Evolutionary conservation across 164 flowering plant species (phyloP).

Genomic region (Stephania japonica): DNA sequence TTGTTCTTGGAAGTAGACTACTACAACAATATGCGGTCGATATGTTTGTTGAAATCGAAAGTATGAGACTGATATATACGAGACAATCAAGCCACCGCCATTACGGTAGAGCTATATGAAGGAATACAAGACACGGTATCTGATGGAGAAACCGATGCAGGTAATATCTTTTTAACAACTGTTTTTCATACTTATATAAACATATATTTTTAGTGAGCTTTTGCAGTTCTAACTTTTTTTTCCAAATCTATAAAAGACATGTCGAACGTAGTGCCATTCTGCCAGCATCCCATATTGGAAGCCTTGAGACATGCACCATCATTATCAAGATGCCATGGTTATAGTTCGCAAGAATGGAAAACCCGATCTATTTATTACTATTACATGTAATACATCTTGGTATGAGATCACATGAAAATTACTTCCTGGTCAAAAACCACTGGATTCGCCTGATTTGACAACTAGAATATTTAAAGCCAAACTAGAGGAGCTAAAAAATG

Average conservation of each 20-base stretch:
- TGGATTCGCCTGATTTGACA: slow-evolving; percentile 19
- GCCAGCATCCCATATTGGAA: slow-evolving; percentile 17
- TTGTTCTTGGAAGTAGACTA: neutral
- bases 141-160: neutral
- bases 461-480: neutral
- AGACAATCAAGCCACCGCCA: slow-evolving; percentile 6
- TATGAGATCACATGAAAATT: slow-evolving; percentile 9
- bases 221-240: too few species aligned
- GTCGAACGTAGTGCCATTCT: slow-evolving; percentile 5
- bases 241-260: neutral
- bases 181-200: too few species aligned
- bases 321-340: slow-evolving; percentile 18
- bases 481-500: neutral
- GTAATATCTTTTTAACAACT: neutral
- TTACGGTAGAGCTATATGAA: slow-evolving; percentile 13
- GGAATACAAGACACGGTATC: neutral
- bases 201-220: neutral
- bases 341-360: slow-evolving; percentile 16
- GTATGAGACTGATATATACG: slow-evolving; percentile 7
- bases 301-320: slow-evolving; percentile 13
- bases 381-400: slow-evolving; percentile 23
- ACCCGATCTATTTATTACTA: slow-evolving; percentile 15
- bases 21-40: slow-evolving; percentile 22
- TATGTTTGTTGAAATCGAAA: slow-evolving; percentile 15
- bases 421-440: neutral